Evolutionary conservation across 164 flowering plant species (phyloP).

Genomic region (Brasenia schreberi): DNA sequence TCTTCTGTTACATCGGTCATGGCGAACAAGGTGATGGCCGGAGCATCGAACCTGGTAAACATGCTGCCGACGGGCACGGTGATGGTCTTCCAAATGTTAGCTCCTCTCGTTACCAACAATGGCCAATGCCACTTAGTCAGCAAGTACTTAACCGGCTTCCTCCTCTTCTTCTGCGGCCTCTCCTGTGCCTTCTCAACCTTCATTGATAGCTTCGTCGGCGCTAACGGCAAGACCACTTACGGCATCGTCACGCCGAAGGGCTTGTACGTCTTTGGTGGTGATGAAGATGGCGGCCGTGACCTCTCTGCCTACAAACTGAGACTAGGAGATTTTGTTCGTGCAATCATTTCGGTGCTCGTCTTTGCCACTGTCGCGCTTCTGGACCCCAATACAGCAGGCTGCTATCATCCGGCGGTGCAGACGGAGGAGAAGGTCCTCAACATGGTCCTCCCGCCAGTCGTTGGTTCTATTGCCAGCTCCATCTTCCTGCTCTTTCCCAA

Average conservation of each 20-base stretch:
- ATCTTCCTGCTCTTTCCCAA: constrained; percentile 57
- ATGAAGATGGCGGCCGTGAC: constrained; percentile 7
- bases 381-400: constrained; percentile 42
- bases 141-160: constrained; percentile 39
- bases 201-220: constrained; percentile 63
- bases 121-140: constrained; percentile 51
- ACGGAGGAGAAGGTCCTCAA: constrained; percentile 29
- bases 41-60: constrained; percentile 51
- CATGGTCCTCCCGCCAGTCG: constrained; percentile 56
- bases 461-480: constrained; percentile 36
- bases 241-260: constrained; percentile 58
- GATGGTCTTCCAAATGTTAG: constrained; percentile 65
- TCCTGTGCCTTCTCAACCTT: constrained; percentile 56
- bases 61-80: constrained; percentile 90
- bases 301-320: constrained; percentile 36
- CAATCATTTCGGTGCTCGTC: constrained; percentile 34
- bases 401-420: constrained; percentile 54
- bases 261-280: constrained; percentile 34
- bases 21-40: constrained; percentile 24
- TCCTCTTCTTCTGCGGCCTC: constrained; percentile 42
- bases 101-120: constrained; percentile 61
- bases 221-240: constrained; percentile 37
- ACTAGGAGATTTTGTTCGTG: constrained; percentile 66
- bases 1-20: background rate
- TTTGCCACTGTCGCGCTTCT: constrained; percentile 42